phyloP scores from a whole-genome alignment of 2,329 filamentous ascomycete genomes.

The Trichoderma simmonsii region DNA sequence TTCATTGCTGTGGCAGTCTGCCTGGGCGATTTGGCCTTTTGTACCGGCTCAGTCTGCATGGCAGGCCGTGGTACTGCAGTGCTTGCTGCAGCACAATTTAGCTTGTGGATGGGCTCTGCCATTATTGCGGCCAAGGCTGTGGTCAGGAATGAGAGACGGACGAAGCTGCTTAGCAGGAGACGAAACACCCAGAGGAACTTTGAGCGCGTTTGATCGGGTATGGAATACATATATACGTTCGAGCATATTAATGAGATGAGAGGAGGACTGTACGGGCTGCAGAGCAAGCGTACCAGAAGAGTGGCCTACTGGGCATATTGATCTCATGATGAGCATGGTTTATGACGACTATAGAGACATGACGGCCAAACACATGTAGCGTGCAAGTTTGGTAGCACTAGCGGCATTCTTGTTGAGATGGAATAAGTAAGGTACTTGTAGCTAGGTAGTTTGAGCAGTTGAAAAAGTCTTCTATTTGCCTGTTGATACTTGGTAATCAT shows the following conservation, averaged over 20 bases:
- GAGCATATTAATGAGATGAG: neutral
- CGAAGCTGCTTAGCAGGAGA: neutral
- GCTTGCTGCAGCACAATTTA: conserved; percentile 52
- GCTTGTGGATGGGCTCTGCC: conserved; percentile 50
- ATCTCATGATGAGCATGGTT: neutral
- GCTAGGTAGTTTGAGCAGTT: neutral
- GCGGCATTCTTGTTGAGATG: neutral
- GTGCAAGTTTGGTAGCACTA: neutral
- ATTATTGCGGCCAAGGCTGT: conserved; percentile 43
- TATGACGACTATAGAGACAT: neutral
- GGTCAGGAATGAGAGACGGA: neutral
- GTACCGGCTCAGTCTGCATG: conserved; percentile 54
- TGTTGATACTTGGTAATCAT: neutral
- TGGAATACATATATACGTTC: neutral
- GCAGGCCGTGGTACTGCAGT: conserved; percentile 54
- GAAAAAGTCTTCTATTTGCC: neutral
- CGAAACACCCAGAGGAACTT: neutral
- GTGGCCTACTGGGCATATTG: neutral
- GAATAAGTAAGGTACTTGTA: neutral
- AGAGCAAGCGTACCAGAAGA: neutral
- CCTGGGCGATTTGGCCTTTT: conserved; percentile 54
- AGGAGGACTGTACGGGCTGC: neutral
- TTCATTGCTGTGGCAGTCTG: conserved; percentile 59
- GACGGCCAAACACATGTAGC: neutral
- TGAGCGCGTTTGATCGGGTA: neutral